Percentiles rank a stretch among this genome's conserved stretches.
phyloP scores from a whole-genome alignment of 2,329 filamentous ascomycete species.

The Apiospora arundinis region DNA sequence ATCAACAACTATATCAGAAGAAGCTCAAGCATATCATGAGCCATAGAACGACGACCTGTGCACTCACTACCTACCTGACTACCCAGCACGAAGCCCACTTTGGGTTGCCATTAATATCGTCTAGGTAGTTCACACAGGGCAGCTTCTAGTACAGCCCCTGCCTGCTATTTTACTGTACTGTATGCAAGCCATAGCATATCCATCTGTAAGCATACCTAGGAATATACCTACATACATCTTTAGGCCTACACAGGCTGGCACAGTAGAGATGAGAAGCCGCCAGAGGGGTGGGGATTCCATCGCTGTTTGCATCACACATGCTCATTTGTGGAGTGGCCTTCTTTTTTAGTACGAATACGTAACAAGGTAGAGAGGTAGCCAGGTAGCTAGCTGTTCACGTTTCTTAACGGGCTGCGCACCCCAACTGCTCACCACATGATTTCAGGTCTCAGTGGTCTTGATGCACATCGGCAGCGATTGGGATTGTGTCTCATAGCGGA shows the following conservation, averaged over 20 bases:
- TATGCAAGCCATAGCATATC: background rate
- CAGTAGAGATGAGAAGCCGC: conserved; percentile 8
- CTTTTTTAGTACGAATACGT: conserved; percentile 13
- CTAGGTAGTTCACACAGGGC: background rate
- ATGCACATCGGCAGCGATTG: conserved; percentile 4
- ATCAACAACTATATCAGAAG: conserved; percentile 16
- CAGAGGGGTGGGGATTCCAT: conserved; percentile 10
- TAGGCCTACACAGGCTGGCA: background rate
- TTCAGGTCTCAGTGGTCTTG: conserved; percentile 15
- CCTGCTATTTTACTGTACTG: background rate
- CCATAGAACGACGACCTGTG: background rate
- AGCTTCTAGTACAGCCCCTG: too few relatives aligned
- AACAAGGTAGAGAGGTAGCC: background rate
- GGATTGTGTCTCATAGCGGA: conserved; percentile 7
- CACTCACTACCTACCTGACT: background rate
- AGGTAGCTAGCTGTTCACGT: conserved; percentile 11
- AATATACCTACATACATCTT: background rate
- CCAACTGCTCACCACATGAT: conserved; percentile 8
- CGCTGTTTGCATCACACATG: conserved; percentile 18
- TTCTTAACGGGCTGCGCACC: conserved; percentile 3
- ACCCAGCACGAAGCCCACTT: background rate
- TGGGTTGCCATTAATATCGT: conserved; percentile 3
- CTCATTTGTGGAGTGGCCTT: background rate
- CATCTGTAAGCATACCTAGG: background rate
- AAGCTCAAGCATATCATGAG: conserved; percentile 16